A percentile compares a stretch with the other conserved stretches of the same genome.
phyloP scores from a whole-genome alignment of 768 basidiomycete species.

The Auricularia heimuer region DNA sequence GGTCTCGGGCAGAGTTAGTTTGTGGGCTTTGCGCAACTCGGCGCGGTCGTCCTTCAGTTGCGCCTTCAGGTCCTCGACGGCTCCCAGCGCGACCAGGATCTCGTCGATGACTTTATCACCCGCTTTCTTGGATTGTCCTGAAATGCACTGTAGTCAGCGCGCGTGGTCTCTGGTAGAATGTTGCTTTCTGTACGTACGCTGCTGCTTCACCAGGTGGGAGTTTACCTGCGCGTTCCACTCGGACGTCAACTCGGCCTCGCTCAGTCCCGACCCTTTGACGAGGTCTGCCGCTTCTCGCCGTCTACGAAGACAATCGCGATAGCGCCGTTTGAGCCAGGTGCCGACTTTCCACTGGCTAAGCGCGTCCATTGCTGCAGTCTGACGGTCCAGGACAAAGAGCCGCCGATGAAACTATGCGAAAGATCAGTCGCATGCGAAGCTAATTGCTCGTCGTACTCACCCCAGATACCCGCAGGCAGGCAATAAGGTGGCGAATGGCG shows the following conservation, averaged over 20 bases:
- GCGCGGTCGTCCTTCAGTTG: background rate
- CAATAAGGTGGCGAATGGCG: background rate
- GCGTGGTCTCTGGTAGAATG: background rate
- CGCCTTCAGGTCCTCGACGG: background rate
- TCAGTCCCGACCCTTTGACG: background rate
- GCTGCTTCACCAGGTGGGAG: background rate
- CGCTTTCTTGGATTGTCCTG: background rate
- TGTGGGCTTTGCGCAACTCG: background rate
- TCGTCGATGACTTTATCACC: background rate
- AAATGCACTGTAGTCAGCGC: background rate
- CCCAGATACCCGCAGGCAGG: conserved; percentile 4
- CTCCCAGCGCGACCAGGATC: background rate
- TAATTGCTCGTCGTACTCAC: background rate
- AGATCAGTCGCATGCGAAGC: background rate
- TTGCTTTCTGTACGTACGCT: background rate
- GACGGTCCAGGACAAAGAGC: background rate
- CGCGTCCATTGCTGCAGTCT: background rate
- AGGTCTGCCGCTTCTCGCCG: background rate
- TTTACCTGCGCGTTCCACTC: background rate
- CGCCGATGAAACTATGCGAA: background rate
- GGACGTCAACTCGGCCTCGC: background rate
- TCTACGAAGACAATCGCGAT: background rate
- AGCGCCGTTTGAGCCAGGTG: background rate
- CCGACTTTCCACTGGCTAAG: background rate
- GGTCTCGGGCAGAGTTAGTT: background rate